Conservation (phyloP, 345 rosid species). For the Dovyalis caffra region DNA sequence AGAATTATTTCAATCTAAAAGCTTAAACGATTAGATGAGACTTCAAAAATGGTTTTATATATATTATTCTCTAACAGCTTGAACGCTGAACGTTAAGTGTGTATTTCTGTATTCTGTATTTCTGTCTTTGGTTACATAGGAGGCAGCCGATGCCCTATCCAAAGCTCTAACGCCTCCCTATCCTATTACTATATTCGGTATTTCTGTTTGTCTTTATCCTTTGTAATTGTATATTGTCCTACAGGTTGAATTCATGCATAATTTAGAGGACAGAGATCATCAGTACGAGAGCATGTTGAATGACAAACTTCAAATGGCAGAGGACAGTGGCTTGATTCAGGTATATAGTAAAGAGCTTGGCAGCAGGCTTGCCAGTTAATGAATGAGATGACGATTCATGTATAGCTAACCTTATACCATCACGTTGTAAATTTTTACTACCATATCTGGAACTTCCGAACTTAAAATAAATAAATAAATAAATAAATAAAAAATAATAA, state of each 20-base stretch:
- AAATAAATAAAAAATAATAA: too few relatives aligned
- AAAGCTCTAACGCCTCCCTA: too few relatives aligned
- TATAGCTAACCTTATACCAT: neutral
- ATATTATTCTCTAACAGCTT: too few relatives aligned
- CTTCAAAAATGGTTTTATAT: too few relatives aligned
- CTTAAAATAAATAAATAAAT: too few relatives aligned
- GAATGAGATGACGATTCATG: neutral
- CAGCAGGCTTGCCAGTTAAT: slow-evolving; percentile 45
- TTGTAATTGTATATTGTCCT: neutral
- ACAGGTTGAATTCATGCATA: slow-evolving; percentile 76
- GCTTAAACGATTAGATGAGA: too few relatives aligned
- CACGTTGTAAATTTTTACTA: too few relatives aligned
- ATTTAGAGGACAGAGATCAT: slow-evolving; percentile 64
- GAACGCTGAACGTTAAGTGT: too few relatives aligned
- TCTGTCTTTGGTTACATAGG: neutral
- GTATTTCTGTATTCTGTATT: neutral
- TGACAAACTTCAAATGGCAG: slow-evolving; percentile 61
- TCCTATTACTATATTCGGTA: neutral
- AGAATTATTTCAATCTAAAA: too few relatives aligned
- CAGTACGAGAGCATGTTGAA: slow-evolving; percentile 50
- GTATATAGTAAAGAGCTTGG: slow-evolving; percentile 61
- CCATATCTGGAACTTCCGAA: too few relatives aligned
- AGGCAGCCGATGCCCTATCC: neutral
- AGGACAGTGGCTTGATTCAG: slow-evolving; percentile 52
- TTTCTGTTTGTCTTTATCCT: neutral